These are phyloP conservation scores for Dalechampia spathulata DNA, from an alignment of 441 rosid genomes.

Conservation along the genomic window DNA sequence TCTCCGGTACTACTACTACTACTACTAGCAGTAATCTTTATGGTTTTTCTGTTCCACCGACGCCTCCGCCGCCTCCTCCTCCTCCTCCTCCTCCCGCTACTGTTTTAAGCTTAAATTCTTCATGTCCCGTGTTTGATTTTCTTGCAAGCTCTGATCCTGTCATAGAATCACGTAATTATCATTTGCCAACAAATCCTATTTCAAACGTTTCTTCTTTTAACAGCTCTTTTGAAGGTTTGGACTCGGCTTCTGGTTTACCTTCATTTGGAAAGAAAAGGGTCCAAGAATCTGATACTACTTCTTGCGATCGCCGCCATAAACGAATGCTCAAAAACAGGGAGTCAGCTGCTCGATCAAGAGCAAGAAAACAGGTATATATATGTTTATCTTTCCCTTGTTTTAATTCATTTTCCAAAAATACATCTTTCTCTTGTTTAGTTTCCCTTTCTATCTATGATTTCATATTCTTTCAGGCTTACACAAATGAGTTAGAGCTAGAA, in stretches of 20 bases:
- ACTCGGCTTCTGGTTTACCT: background rate
- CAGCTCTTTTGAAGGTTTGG: conserved; percentile 8
- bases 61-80: too few relatives aligned
- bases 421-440: too few relatives aligned
- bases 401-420: too few relatives aligned
- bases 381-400: background rate
- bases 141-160: conserved; percentile 8
- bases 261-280: conserved; percentile 20
- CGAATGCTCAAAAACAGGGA: conserved; percentile 55
- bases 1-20: conserved; percentile 5
- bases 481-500: conserved; percentile 31
- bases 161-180: conserved; percentile 10
- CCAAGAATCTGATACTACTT: conserved; percentile 20
- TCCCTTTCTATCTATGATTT: background rate
- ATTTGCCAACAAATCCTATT: background rate
- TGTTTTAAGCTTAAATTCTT: conserved; percentile 36
- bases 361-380: conserved; percentile 38
- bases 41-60: too few relatives aligned
- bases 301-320: conserved; percentile 32
- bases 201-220: conserved; percentile 10
- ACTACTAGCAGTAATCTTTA: conserved; percentile 12
- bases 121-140: conserved; percentile 17
- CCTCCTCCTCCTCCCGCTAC: conserved; percentile 20
- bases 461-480: conserved; percentile 36
- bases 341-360: conserved; percentile 52